These are phyloP conservation scores for Fraxinus quadrangulata DNA, from an alignment of 257 asterid species.

Conservation along the genomic window DNA sequence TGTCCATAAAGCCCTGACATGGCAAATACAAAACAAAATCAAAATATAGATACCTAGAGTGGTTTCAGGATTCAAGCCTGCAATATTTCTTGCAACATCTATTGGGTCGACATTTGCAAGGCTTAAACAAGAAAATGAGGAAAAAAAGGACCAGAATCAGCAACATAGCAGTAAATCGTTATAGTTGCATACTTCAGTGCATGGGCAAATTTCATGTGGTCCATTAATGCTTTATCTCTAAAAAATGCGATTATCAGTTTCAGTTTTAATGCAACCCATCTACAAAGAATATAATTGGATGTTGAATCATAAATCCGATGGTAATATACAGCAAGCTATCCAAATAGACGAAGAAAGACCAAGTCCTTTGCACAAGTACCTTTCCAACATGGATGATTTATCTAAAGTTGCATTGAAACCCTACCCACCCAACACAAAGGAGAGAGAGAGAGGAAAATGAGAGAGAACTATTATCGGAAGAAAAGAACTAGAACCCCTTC, in stretches of 20 bases:
- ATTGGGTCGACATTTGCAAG: slow-evolving; percentile 99
- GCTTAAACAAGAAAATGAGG: slow-evolving; percentile 45
- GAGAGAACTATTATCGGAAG: neutral
- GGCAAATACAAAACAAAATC: slow-evolving; percentile 13
- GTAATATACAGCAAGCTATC: slow-evolving; percentile 15
- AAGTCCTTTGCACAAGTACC: slow-evolving; percentile 8
- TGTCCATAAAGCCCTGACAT: slow-evolving; percentile 1
- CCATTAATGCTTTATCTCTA: slow-evolving; percentile 16
- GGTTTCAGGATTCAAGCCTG: slow-evolving; percentile 92
- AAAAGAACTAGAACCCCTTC: neutral
- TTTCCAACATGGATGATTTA: neutral
- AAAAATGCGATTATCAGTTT: slow-evolving; percentile 8
- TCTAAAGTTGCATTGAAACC: neutral
- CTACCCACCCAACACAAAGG: slow-evolving; percentile 14
- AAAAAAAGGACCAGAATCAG: slow-evolving; percentile 24
- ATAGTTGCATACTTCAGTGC: slow-evolving; percentile 14
- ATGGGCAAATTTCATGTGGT: slow-evolving; percentile 12
- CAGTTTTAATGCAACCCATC: neutral
- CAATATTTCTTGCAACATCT: slow-evolving; percentile 81
- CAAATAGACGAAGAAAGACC: neutral
- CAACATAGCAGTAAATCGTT: slow-evolving; percentile 7
- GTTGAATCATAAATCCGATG: neutral
- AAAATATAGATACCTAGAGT: slow-evolving; percentile 65
- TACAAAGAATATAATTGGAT: slow-evolving; percentile 1
- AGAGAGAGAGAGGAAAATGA: neutral